Percentiles rank a stretch among this genome's conserved stretches.
Conservation (phyloP, 2,329 filamentous ascomycete genomes). For the Exophiala viscosa region DNA sequence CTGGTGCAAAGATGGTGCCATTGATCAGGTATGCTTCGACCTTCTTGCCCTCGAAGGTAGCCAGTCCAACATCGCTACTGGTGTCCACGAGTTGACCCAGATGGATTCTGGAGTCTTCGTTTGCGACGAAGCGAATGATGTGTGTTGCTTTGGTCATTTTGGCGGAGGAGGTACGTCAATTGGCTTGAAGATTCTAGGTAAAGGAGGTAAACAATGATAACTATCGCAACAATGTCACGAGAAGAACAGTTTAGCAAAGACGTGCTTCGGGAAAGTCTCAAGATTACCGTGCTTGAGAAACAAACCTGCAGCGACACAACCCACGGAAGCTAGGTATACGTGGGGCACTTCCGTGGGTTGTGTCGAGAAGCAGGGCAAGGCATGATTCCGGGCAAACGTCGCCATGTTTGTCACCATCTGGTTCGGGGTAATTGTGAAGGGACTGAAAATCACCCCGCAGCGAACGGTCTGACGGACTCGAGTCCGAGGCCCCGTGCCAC, state of each 20-base stretch:
- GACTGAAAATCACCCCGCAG: background rate
- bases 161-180: background rate
- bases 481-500: no score
- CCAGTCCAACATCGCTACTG: slow-evolving; percentile 37
- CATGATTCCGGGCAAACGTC: no score
- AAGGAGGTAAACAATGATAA: background rate
- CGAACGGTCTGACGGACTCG: background rate
- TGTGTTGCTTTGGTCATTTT: slow-evolving; percentile 36
- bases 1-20: slow-evolving; percentile 36
- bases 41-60: slow-evolving; percentile 33
- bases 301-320: no score
- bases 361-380: no score
- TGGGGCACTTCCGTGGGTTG: no score
- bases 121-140: slow-evolving; percentile 42
- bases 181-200: background rate
- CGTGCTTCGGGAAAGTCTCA: no score
- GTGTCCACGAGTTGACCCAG: slow-evolving; percentile 38
- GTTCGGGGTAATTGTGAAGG: no score
- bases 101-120: slow-evolving; percentile 41
- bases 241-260: no score
- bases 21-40: slow-evolving; percentile 35
- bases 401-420: no score
- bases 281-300: no score
- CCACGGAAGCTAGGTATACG: no score
- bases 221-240: no score